Evolutionary conservation across 352 stramenopile genomes (phyloP).

Genomic region (Blastocystis sp.): DNA sequence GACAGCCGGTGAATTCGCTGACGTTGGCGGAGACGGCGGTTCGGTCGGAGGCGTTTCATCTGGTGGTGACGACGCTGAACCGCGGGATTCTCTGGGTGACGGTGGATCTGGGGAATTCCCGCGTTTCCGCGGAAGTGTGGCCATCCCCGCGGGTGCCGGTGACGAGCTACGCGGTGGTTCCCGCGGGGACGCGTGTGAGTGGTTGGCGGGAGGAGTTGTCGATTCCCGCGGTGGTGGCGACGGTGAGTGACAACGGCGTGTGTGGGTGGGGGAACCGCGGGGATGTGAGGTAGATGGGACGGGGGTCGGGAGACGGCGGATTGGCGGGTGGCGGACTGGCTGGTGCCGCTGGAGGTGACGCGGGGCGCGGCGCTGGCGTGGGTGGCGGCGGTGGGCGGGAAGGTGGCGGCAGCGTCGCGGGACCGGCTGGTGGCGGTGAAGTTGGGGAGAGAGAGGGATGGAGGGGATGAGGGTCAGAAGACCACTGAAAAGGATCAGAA

Average conservation of each 20-base stretch:
- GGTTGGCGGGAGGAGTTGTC: no score
- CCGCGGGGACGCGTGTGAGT: no score
- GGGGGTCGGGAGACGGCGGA: no score
- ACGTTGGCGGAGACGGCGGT: not conserved
- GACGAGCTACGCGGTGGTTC: no score
- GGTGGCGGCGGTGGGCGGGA: not conserved
- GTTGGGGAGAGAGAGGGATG: not conserved
- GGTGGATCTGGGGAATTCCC: not conserved
- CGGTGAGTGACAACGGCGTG: no score
- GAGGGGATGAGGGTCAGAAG: not conserved
- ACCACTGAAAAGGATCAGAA: not conserved
- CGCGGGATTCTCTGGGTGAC: not conserved
- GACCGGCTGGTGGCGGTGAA: not conserved
- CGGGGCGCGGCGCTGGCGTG: no score
- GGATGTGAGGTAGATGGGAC: no score
- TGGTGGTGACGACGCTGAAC: not conserved
- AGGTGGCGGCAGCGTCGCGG: not conserved
- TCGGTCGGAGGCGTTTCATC: not conserved
- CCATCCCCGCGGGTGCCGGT: not conserved
- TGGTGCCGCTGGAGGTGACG: no score
- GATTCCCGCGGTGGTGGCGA: no score
- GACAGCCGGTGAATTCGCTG: not conserved
- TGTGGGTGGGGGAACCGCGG: no score
- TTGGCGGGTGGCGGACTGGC: no score
- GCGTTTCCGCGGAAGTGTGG: not conserved